phyloP scores from a whole-genome alignment of 2,329 filamentous ascomycete genomes.

The Xylariales sp. region DNA sequence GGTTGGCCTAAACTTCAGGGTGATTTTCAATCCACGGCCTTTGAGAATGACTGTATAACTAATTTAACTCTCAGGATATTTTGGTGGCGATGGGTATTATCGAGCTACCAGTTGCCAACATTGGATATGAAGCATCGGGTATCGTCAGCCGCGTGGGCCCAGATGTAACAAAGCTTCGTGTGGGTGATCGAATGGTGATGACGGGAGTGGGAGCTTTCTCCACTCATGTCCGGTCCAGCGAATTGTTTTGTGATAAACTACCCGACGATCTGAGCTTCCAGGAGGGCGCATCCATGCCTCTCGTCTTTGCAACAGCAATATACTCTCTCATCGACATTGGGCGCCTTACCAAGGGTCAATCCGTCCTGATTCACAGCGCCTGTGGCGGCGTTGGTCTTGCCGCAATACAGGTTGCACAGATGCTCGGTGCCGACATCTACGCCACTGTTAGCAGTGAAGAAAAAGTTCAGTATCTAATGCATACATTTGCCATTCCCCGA shows the following conservation, averaged over 20 bases:
- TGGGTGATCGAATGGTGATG: not conserved
- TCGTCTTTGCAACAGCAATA: constrained; percentile 17
- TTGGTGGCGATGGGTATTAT: not conserved
- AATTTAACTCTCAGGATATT: not conserved
- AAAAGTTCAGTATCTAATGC: too few relatives aligned
- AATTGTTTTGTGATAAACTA: not conserved
- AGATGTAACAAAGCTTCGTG: not conserved
- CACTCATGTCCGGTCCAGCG: not conserved
- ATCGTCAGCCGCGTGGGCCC: not conserved
- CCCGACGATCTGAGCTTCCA: constrained; percentile 7
- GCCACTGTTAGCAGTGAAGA: too few relatives aligned
- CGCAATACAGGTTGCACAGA: constrained; percentile 12
- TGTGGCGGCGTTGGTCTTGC: constrained; percentile 11
- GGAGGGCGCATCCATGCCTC: constrained; percentile 13
- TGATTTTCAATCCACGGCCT: not conserved
- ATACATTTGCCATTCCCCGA: too few relatives aligned
- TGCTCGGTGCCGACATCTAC: constrained; percentile 11
- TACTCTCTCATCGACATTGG: constrained; percentile 29
- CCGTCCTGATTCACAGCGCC: constrained; percentile 11
- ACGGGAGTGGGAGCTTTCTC: not conserved
- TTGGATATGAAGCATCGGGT: not conserved
- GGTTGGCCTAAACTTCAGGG: not conserved
- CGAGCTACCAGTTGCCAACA: too few relatives aligned
- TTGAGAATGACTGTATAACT: not conserved
- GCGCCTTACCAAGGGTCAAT: not conserved